A percentile compares a stretch with the other conserved stretches of the same genome.
phyloP scores from a whole-genome alignment of 163 green algal species.

The Scenedesmus sp. region DNA sequence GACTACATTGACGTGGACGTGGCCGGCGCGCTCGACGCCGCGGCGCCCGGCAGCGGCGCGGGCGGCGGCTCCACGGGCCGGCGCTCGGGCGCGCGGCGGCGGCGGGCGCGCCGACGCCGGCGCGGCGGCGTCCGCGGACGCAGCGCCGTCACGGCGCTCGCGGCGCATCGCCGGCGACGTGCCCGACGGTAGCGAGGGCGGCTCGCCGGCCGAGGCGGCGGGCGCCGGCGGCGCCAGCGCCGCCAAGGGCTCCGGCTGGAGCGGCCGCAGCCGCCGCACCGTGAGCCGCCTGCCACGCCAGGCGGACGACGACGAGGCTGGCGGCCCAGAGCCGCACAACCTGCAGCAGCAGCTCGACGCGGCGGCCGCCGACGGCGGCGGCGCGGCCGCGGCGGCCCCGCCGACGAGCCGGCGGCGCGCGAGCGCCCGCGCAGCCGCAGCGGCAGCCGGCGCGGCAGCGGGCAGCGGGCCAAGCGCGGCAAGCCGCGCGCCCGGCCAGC shows the following conservation, averaged over 20 bases:
- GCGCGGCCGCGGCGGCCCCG: too few species aligned
- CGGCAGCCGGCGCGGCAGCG: conserved; percentile 14
- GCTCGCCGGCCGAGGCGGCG: neutral
- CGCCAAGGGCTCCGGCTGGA: neutral
- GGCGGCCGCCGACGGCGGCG: too few species aligned
- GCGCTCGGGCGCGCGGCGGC: neutral
- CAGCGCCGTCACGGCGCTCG: conserved; percentile 21
- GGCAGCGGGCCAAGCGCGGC: too few species aligned
- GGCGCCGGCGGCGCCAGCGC: neutral
- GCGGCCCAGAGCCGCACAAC: neutral
- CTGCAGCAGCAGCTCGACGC: conserved; percentile 1
- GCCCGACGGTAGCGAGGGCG: neutral
- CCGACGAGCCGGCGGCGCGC: too few species aligned
- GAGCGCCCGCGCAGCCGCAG: conserved; percentile 4
- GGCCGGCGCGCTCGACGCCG: too few species aligned
- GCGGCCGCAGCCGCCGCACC: neutral
- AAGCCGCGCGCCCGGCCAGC: too few species aligned
- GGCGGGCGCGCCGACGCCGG: neutral
- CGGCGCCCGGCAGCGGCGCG: neutral
- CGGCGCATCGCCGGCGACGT: conserved; percentile 31
- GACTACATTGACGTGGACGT: too few species aligned
- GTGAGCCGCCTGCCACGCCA: neutral
- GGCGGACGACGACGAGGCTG: neutral
- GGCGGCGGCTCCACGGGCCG: neutral
- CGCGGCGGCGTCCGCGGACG: neutral